Conservation (phyloP, 345 rosid genomes). For the Conringia planisiliqua region DNA sequence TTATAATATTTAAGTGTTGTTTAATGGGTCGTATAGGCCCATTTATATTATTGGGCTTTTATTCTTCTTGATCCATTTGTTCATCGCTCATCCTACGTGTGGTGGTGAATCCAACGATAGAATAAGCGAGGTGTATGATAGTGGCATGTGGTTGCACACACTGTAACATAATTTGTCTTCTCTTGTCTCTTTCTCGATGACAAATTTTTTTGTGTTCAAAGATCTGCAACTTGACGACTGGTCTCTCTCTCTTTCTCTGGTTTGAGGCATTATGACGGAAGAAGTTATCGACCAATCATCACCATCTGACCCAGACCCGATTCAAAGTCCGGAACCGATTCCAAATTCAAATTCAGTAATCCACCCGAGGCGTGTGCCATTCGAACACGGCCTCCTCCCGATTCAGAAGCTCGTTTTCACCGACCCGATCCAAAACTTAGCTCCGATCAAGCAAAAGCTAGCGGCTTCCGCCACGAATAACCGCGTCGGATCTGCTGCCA, state of each 20-base stretch:
- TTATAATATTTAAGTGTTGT: neutral
- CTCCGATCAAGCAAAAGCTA: constrained; percentile 62
- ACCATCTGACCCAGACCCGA: constrained; percentile 29
- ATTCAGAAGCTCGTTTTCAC: constrained; percentile 74
- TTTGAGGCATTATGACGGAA: constrained; percentile 46
- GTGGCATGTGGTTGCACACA: neutral
- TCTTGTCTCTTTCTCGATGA: neutral
- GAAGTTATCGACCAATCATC: constrained; percentile 40
- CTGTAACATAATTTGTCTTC: neutral
- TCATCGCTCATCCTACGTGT: neutral
- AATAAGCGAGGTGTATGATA: neutral
- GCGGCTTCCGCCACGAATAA: constrained; percentile 31
- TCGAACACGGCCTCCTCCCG: constrained; percentile 93
- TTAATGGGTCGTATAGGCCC: neutral
- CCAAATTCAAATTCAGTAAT: constrained; percentile 40
- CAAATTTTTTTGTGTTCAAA: neutral
- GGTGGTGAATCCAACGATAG: neutral
- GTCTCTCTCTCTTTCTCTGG: constrained; percentile 13
- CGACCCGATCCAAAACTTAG: constrained; percentile 69
- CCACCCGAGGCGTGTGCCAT: constrained; percentile 90
- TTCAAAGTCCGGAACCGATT: constrained; percentile 16
- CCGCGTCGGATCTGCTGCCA: constrained; percentile 60
- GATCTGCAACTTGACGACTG: constrained; percentile 32
- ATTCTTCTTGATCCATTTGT: neutral
- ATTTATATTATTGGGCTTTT: neutral